phyloP scores from a whole-genome alignment of 2,329 filamentous ascomycete genomes.

The Clathrospora elynae region DNA sequence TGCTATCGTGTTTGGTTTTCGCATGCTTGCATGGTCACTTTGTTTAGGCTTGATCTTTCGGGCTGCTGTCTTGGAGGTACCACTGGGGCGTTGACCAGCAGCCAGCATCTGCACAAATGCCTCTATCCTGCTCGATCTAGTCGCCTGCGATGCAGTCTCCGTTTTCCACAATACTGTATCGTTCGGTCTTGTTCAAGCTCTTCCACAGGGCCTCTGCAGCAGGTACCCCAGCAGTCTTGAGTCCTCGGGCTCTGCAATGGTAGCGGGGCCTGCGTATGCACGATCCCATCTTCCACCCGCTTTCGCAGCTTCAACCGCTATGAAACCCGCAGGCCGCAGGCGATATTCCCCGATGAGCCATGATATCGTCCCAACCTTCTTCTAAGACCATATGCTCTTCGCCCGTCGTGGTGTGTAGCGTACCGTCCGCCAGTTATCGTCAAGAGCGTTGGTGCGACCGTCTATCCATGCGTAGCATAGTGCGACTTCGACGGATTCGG shows the following conservation, averaged over 20 bases:
- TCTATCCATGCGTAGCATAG: slow-evolving; percentile 69
- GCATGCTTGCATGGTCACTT: no score
- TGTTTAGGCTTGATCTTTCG: no score
- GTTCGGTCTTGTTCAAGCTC: slow-evolving; percentile 52
- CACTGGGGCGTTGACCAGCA: slow-evolving; percentile 7
- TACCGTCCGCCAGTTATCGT: slow-evolving; percentile 58
- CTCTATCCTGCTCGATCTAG: slow-evolving; percentile 48
- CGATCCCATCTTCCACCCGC: slow-evolving; percentile 63
- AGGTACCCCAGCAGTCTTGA: slow-evolving; percentile 47
- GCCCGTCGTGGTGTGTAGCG: slow-evolving; percentile 63
- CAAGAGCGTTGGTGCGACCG: slow-evolving; percentile 56
- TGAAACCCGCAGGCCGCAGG: slow-evolving; percentile 57
- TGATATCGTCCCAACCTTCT: slow-evolving; percentile 61
- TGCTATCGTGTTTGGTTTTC: no score
- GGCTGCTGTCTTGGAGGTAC: not conserved
- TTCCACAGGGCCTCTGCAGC: slow-evolving; percentile 51
- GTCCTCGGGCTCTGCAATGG: slow-evolving; percentile 57
- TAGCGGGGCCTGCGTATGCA: slow-evolving; percentile 60
- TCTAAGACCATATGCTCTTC: slow-evolving; percentile 63
- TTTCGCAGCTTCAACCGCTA: slow-evolving; percentile 61
- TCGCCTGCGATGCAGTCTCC: slow-evolving; percentile 47
- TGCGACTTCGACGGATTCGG: slow-evolving; percentile 61
- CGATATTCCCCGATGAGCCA: slow-evolving; percentile 53
- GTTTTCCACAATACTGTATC: slow-evolving; percentile 57
- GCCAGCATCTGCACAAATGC: slow-evolving; percentile 46